Percentiles rank a stretch among this genome's conserved stretches.
Conservation (phyloP, 1,284 basidiomycete species). For the Schizophyllum commune region DNA sequence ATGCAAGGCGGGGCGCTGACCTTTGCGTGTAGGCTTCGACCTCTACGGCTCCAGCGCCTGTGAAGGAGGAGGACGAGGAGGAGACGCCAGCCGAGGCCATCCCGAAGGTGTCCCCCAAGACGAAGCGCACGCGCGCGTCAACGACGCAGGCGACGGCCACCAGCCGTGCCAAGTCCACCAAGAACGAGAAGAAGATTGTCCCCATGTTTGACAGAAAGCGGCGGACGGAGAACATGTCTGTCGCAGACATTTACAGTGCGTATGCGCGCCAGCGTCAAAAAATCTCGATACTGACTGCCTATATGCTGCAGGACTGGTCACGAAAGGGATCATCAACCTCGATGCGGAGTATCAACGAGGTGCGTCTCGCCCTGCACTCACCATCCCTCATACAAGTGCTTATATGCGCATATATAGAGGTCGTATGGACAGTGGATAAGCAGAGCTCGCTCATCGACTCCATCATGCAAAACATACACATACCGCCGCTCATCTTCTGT, state of each 20-base stretch:
- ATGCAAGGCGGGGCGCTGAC: too few relatives aligned
- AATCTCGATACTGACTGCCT: neutral
- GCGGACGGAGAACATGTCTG: neutral
- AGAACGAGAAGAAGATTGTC: neutral
- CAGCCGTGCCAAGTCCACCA: neutral
- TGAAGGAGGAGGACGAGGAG: neutral
- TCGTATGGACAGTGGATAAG: conserved; percentile 65
- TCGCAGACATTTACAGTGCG: neutral
- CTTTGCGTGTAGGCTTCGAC: too few relatives aligned
- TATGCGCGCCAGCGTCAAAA: neutral
- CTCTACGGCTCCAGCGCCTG: too few relatives aligned
- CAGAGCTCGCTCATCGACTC: conserved; percentile 68
- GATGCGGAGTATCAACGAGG: conserved; percentile 74
- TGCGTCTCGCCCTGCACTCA: conserved; percentile 16
- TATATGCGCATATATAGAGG: conserved; percentile 30
- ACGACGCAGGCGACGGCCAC: neutral
- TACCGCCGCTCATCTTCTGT: conserved; percentile 72
- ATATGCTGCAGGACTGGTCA: conserved; percentile 45
- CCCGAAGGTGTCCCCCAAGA: neutral
- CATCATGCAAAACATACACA: conserved; percentile 63
- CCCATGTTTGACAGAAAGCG: neutral
- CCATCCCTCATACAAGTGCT: neutral
- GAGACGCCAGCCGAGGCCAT: neutral
- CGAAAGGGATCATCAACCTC: conserved; percentile 49
- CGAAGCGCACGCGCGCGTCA: neutral